phyloP scores from a whole-genome alignment of 345 rosid species.

The Odontarrhena argentea region DNA sequence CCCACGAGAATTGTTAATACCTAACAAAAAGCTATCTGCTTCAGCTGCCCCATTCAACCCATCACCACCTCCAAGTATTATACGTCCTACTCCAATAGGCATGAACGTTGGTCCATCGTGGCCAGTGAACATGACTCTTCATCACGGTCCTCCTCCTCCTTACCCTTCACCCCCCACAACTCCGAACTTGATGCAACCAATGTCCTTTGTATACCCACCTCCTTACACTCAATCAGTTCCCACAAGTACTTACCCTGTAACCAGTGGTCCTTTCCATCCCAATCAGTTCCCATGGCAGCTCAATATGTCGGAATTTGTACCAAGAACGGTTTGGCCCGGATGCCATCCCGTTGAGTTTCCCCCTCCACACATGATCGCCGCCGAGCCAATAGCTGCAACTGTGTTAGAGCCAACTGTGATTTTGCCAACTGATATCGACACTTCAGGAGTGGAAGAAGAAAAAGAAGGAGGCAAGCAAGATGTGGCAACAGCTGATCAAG shows the following conservation, averaged over 20 bases:
- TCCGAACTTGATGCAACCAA: constrained; percentile 83
- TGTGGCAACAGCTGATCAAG: constrained; percentile 12
- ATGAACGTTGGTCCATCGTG: constrained; percentile 76
- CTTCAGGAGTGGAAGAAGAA: constrained; percentile 46
- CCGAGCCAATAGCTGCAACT: constrained; percentile 65
- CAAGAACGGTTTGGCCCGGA: constrained; percentile 71
- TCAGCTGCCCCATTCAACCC: constrained; percentile 98
- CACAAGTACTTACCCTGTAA: constrained; percentile 71
- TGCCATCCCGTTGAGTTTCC: constrained; percentile 72
- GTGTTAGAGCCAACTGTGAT: constrained; percentile 49
- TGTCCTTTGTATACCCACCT: constrained; percentile 84
- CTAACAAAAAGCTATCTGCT: constrained; percentile 85
- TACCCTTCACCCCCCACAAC: constrained; percentile 88
- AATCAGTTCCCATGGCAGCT: constrained; percentile 91
- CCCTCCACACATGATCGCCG: constrained; percentile 53
- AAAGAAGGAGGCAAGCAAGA: constrained; percentile 45
- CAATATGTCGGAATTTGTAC: constrained; percentile 68
- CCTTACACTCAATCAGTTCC: constrained; percentile 69
- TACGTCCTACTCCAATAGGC: constrained; percentile 62
- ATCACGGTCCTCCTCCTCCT: constrained; percentile 63
- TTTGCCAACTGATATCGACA: constrained; percentile 60
- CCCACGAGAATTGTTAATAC: constrained; percentile 44
- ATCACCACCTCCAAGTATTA: constrained; percentile 50
- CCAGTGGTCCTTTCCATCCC: constrained; percentile 71
- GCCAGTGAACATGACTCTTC: constrained; percentile 86